Conservation (phyloP, 108 stramenopile species). For the Cyclostephanos invisitatus region DNA sequence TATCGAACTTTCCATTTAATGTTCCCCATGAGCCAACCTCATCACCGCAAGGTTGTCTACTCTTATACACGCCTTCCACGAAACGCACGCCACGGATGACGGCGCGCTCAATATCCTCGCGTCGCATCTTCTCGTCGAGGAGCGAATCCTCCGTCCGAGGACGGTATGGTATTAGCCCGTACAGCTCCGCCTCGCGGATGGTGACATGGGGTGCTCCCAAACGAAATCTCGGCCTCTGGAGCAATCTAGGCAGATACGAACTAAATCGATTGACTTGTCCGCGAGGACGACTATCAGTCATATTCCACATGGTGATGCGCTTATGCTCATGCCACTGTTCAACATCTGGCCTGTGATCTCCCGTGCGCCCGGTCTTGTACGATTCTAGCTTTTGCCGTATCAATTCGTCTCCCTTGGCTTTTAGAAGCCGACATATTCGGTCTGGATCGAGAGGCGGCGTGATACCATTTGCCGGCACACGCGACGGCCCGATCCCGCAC, state of each 20-base stretch:
- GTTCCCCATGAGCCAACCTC: constrained; percentile 17
- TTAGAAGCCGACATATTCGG: not conserved
- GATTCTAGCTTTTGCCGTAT: constrained; percentile 50
- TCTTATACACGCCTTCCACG: constrained; percentile 20
- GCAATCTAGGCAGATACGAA: constrained; percentile 12
- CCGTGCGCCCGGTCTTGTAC: constrained; percentile 61
- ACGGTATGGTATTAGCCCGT: constrained; percentile 66
- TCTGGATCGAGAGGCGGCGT: not conserved
- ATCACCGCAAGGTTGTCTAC: constrained; percentile 10
- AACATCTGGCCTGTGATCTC: constrained; percentile 50
- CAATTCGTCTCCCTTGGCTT: constrained; percentile 18
- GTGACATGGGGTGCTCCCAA: constrained; percentile 57
- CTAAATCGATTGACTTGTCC: not conserved
- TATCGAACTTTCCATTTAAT: constrained; percentile 6
- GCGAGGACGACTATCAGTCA: not conserved
- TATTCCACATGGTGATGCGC: constrained; percentile 34
- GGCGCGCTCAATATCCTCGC: constrained; percentile 46
- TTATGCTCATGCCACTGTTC: constrained; percentile 50
- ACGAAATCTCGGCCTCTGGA: constrained; percentile 56
- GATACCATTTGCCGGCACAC: constrained; percentile 1
- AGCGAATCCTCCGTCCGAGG: not conserved
- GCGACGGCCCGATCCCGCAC: not conserved
- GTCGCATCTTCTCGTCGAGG: constrained; percentile 22
- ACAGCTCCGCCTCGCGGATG: constrained; percentile 60
- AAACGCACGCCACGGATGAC: constrained; percentile 64